Conservation (phyloP, 345 rosid species). For the Ricinus communis region DNA sequence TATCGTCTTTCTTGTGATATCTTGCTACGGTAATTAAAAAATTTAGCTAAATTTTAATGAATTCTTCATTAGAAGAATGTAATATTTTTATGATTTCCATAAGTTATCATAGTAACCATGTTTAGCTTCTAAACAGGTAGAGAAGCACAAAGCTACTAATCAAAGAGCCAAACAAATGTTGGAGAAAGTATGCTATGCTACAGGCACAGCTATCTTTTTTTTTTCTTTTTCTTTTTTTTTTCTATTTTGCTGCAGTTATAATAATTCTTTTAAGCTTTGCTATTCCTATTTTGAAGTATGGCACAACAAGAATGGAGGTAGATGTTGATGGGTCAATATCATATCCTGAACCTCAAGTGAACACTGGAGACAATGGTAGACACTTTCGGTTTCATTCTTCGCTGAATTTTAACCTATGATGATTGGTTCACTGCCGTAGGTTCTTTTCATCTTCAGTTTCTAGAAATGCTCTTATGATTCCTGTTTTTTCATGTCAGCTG, state of each 20-base stretch:
- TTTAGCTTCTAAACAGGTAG: slow-evolving; percentile 39
- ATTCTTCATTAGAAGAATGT: too few relatives aligned
- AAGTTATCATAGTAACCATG: too few relatives aligned
- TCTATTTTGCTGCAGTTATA: not conserved
- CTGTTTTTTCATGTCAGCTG: slow-evolving; percentile 40
- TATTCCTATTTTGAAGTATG: slow-evolving; percentile 46
- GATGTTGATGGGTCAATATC: slow-evolving; percentile 80
- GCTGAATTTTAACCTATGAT: not conserved
- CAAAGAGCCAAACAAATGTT: slow-evolving; percentile 70
- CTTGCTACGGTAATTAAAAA: too few relatives aligned
- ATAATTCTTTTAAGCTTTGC: slow-evolving; percentile 8
- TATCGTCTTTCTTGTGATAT: too few relatives aligned
- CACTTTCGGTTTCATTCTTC: not conserved
- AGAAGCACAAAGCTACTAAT: slow-evolving; percentile 60
- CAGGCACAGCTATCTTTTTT: too few relatives aligned
- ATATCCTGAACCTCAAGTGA: slow-evolving; percentile 59
- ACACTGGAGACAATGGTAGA: slow-evolving; percentile 53
- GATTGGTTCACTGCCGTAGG: not conserved
- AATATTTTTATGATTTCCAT: too few relatives aligned
- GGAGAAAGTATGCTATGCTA: slow-evolving; percentile 55
- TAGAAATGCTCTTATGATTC: slow-evolving; percentile 6
- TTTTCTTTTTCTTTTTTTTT: not conserved
- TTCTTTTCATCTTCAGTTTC: not conserved
- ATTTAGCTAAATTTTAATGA: too few relatives aligned
- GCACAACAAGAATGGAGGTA: slow-evolving; percentile 83